These are phyloP conservation scores for Marasmius oreades DNA, from an alignment of 1,284 basidiomycete species.

Conservation along the genomic window DNA sequence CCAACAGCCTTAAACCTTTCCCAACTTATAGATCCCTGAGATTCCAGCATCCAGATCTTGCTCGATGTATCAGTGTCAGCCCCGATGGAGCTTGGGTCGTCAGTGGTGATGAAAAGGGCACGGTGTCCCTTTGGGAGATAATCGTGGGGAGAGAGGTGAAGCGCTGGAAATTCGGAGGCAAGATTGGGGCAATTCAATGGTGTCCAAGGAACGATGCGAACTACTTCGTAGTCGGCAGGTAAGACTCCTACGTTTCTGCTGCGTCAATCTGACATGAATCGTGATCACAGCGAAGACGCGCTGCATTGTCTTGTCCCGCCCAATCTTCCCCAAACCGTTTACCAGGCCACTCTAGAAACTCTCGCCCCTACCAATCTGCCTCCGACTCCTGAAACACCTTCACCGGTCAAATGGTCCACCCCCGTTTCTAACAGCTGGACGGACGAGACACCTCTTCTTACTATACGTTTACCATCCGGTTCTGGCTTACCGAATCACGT, in stretches of 20 bases:
- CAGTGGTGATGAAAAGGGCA: constrained; percentile 89
- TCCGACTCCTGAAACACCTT: constrained; percentile 53
- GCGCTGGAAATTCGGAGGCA: constrained; percentile 80
- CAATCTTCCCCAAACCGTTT: constrained; percentile 56
- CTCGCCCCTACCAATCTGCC: constrained; percentile 65
- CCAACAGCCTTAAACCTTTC: constrained; percentile 92
- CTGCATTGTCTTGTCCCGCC: constrained; percentile 85
- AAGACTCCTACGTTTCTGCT: constrained; percentile 33
- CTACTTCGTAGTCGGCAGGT: constrained; percentile 83
- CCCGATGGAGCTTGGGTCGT: constrained; percentile 90
- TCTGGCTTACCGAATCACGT: constrained; percentile 85
- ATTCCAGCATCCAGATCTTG: constrained; percentile 71
- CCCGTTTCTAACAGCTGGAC: constrained; percentile 43
- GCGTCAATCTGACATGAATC: constrained; percentile 9
- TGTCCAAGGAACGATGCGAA: constrained; percentile 84
- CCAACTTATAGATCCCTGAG: constrained; percentile 81
- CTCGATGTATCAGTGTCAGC: constrained; percentile 78
- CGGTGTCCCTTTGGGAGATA: constrained; percentile 92
- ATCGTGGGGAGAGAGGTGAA: constrained; percentile 88
- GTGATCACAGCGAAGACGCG: constrained; percentile 62
- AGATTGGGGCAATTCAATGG: constrained; percentile 90
- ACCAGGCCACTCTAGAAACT: constrained; percentile 60
- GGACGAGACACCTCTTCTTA: constrained; percentile 53
- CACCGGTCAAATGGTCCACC: constrained; percentile 66
- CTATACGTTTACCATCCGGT: constrained; percentile 53